Evolutionary conservation across 495 filamentous ascomycete species (phyloP).

Genomic region (Xylaria curta): DNA sequence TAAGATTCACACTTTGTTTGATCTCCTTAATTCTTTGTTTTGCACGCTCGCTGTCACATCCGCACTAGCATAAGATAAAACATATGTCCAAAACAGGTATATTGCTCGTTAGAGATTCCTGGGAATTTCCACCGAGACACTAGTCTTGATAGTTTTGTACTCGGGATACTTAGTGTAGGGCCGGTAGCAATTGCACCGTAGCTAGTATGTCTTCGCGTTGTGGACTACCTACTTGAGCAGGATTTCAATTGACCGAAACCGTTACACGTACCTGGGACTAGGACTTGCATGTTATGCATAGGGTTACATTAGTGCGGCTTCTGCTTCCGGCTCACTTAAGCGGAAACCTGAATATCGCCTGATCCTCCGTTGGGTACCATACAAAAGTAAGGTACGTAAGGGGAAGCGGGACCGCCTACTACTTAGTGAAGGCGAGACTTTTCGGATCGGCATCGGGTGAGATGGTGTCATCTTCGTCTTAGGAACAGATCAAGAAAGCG

Average conservation of each 20-base stretch:
- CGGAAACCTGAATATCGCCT: too few relatives aligned
- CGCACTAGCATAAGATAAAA: not conserved
- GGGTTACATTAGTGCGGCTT: too few relatives aligned
- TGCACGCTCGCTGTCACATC: not conserved
- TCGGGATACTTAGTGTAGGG: not conserved
- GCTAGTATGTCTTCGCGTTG: not conserved
- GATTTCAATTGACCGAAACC: not conserved
- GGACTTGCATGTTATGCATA: too few relatives aligned
- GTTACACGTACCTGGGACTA: not conserved
- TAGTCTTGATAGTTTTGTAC: not conserved
- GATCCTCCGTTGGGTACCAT: too few relatives aligned
- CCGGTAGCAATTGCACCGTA: not conserved
- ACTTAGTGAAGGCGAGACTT: too few relatives aligned
- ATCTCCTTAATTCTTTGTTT: not conserved
- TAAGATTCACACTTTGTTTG: not conserved
- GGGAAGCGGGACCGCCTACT: too few relatives aligned
- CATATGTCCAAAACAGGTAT: not conserved
- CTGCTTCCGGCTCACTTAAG: not conserved
- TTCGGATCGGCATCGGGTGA: not conserved
- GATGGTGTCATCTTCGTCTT: not conserved
- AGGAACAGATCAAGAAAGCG: not conserved
- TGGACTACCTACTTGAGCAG: not conserved
- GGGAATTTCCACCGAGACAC: conserved; percentile 1
- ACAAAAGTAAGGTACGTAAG: too few relatives aligned
- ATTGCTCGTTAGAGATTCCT: not conserved